phyloP scores from a whole-genome alignment of 2,329 filamentous ascomycete species.

The Ophiostoma himal-ulmi region DNA sequence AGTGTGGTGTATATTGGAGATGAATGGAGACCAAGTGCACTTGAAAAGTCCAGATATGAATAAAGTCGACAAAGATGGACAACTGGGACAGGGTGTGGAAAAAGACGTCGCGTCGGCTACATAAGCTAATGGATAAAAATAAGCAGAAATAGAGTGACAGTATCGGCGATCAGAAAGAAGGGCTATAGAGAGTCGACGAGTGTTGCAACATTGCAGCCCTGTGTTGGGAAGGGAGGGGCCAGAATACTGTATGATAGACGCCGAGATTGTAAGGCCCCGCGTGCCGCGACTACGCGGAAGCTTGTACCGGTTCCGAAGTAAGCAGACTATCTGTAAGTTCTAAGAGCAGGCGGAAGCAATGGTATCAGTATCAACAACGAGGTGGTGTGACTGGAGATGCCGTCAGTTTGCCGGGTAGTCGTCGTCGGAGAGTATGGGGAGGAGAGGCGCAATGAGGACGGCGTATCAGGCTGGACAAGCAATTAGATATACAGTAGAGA shows the following conservation, averaged over 20 bases:
- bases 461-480: not conserved
- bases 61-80: not conserved
- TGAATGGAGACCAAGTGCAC: not conserved
- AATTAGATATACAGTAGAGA: not conserved
- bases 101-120: not conserved
- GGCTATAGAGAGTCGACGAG: not conserved
- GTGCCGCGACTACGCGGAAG: conserved; percentile 3
- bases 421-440: not conserved
- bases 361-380: not conserved
- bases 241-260: not conserved
- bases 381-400: no score
- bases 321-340: not conserved
- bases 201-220: conserved; percentile 1
- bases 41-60: not conserved
- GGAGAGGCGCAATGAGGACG: not conserved
- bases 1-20: not conserved
- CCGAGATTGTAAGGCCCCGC: not conserved
- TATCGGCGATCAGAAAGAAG: not conserved
- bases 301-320: not conserved
- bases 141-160: not conserved
- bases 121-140: not conserved
- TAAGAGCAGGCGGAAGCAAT: not conserved
- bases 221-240: not conserved
- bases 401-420: not conserved
- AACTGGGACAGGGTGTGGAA: not conserved